Base-by-base conservation (phyloP, 2,329 filamentous ascomycete species). In the Fulvia fulva region DNA sequence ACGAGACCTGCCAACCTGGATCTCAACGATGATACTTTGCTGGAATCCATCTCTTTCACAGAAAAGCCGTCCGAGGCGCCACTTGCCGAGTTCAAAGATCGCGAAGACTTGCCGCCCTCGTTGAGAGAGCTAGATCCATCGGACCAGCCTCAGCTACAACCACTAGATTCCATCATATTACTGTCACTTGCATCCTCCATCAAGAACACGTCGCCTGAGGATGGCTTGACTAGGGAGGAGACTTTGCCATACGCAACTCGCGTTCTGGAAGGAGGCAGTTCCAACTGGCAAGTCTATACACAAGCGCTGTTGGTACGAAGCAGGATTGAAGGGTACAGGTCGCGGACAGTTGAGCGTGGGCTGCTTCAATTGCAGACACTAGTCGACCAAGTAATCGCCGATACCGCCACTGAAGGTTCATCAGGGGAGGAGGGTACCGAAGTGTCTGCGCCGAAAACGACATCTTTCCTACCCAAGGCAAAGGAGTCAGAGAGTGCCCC, bases 251-350 rank as follows among this genome's bases (percentile, higher is more conserved):
- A 93, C 71, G 94, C 94, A 0, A 88, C 87, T 1, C 85, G 94
- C 43, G 94, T 97, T 0, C 81, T 99, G 1, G 84, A 89, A 8
- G 91, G 94, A 60, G 92, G 93, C 65, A 89, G 89, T 47, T 93
- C 91, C 0, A 99, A 97, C 73, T 99, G 94, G 94, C 94, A 97
- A 73, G 87, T 97, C 32, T 97, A 97, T 71, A 97, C 94, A 0
- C 92, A 97, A 71, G 94, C 91, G 0, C 79, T 99, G 8, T 80
- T 99, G 0, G 89, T 97, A 1, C 84, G 94, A 46, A 96, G 90
- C 60, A 83, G 94, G 16, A 93, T 97, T 55, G 94, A 99, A 74
- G 82, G 92, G 0, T 92, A 95, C 74, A 84, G 86, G 54, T 90
- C 92, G 54, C 83, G 93, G 55, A 99, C 94, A 0, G 82, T 95